A percentile compares a stretch with the other conserved stretches of the same genome.
These are phyloP conservation scores for Plasmodium coatneyi DNA, from an alignment of 169 alveolate genomes.

Conservation along the genomic window DNA sequence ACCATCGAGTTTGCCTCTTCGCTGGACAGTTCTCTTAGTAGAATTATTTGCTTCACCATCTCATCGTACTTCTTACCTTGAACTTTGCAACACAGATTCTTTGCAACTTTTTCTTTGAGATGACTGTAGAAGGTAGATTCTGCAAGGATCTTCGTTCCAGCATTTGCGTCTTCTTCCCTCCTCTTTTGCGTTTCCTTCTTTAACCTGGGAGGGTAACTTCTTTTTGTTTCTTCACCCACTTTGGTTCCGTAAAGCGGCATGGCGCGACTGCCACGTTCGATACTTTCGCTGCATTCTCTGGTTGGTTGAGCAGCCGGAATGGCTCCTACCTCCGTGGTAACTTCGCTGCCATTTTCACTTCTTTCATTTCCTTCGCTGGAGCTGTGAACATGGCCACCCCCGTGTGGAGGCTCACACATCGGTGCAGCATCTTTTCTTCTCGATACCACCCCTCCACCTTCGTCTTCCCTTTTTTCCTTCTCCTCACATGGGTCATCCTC, in stretches of 20 bases:
- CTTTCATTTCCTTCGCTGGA: background rate
- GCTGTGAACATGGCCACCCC: background rate
- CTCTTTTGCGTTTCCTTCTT: background rate
- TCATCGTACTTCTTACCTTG: background rate
- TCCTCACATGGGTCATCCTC: background rate
- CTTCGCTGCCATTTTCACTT: background rate
- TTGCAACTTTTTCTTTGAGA: background rate
- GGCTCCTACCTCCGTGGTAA: background rate
- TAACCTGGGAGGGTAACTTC: background rate
- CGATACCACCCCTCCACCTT: background rate
- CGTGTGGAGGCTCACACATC: no score
- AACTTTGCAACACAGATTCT: background rate
- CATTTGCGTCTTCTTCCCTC: background rate
- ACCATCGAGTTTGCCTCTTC: background rate
- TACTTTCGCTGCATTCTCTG: background rate
- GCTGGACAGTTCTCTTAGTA: background rate
- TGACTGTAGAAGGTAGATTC: background rate
- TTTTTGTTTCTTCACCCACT: background rate
- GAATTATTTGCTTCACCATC: background rate
- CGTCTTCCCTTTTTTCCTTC: background rate
- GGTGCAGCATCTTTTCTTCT: background rate
- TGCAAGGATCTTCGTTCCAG: background rate
- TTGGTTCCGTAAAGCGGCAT: background rate
- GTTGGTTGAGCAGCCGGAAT: no score
- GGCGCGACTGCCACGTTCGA: background rate